phyloP scores from a whole-genome alignment of 805 yeast species.

The Kodamaea kakaduensis region DNA sequence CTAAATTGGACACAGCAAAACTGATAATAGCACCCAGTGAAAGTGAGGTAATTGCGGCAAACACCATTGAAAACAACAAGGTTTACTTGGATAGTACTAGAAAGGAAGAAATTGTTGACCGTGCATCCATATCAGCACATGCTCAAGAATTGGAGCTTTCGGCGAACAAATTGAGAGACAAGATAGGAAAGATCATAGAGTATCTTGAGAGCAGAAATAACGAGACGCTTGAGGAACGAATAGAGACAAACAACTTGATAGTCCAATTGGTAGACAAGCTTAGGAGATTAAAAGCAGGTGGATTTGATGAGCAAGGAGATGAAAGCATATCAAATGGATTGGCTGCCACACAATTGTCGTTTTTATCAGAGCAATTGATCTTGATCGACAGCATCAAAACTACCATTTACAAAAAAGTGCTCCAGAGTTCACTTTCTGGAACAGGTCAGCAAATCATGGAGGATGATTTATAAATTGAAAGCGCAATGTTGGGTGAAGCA shows the following conservation, averaged over 20 bases:
- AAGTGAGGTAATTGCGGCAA: conserved; percentile 30
- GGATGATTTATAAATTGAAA: conserved; percentile 1
- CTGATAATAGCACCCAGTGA: conserved; percentile 24
- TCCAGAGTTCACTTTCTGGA: conserved; percentile 7
- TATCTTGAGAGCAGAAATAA: conserved; percentile 12
- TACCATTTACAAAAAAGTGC: conserved; percentile 7
- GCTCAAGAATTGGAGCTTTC: conserved; percentile 13
- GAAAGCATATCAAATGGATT: conserved; percentile 14
- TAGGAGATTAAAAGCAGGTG: conserved; percentile 12
- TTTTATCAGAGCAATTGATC: conserved; percentile 29
- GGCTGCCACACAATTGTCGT: conserved; percentile 24
- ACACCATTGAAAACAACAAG: conserved; percentile 27
- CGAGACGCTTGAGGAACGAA: conserved; percentile 11
- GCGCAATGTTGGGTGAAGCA: too few relatives aligned
- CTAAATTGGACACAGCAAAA: conserved; percentile 6
- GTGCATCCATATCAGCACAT: conserved; percentile 8
- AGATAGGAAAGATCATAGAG: conserved; percentile 20
- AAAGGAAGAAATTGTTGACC: conserved; percentile 8
- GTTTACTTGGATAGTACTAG: conserved; percentile 18
- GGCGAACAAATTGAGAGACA: conserved; percentile 21
- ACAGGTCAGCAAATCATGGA: conserved; percentile 5
- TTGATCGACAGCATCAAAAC: conserved; percentile 6
- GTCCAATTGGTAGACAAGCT: conserved; percentile 27
- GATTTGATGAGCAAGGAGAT: conserved; percentile 6
- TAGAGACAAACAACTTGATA: conserved; percentile 21